phyloP scores from a whole-genome alignment of 257 asterid species.

The Nicotiana sylvestris region DNA sequence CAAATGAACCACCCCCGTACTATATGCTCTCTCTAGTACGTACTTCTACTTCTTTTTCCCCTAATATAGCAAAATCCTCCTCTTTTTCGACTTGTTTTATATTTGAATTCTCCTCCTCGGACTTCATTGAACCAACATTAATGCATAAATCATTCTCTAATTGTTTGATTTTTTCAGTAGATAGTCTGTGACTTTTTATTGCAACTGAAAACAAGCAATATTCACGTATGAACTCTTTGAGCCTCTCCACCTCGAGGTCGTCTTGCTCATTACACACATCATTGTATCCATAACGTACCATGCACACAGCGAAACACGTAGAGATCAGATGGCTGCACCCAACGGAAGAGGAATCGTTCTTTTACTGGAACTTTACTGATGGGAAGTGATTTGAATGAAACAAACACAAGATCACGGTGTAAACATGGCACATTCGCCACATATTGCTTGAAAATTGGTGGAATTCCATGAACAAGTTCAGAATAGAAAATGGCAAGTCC shows the following conservation, averaged over 20 bases:
- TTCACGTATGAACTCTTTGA: slow-evolving; percentile 32
- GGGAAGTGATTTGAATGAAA: slow-evolving; percentile 39
- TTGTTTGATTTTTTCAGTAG: not conserved
- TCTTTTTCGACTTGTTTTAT: not conserved
- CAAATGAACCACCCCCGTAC: slow-evolving; percentile 30
- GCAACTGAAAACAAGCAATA: not conserved
- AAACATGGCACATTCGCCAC: slow-evolving; percentile 28
- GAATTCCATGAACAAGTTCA: slow-evolving; percentile 59
- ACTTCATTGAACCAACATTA: not conserved
- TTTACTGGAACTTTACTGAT: slow-evolving; percentile 37
- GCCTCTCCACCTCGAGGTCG: slow-evolving; percentile 41
- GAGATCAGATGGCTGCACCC: slow-evolving; percentile 39
- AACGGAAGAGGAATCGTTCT: slow-evolving; percentile 46
- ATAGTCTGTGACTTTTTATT: no score
- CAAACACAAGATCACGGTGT: slow-evolving; percentile 27
- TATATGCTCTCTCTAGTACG: slow-evolving; percentile 33
- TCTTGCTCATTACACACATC: slow-evolving; percentile 36
- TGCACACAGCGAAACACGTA: slow-evolving; percentile 42
- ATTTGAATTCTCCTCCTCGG: not conserved
- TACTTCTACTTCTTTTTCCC: slow-evolving; percentile 21
- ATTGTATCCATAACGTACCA: slow-evolving; percentile 50
- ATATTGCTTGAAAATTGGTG: slow-evolving; percentile 55
- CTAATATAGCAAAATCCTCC: not conserved
- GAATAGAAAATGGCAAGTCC: slow-evolving; percentile 62
- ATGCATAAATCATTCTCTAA: not conserved